Evolutionary conservation across 148 eudicot genomes (phyloP), one percentile per base, ranked within the genome.

Genomic region (Euryodendron excelsum): DNA sequence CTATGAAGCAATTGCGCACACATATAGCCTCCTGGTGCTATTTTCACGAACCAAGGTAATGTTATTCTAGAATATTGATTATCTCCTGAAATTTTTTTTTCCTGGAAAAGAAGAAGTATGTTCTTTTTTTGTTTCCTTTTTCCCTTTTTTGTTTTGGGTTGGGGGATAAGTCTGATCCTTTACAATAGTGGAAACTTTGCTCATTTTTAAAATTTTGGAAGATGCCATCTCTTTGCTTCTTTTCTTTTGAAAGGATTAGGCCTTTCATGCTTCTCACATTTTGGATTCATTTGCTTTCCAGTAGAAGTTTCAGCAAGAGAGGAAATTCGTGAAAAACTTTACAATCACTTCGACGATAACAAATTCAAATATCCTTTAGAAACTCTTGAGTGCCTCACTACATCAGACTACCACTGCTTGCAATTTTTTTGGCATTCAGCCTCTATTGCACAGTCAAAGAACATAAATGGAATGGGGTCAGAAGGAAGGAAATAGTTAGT

Each of bases 1-100:
- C 67, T 89, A 81, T 82, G 92, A 89, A 85, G 92, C 92, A 73
- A 87, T 89, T 73, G 88, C 92, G 41, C 90, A 89, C 76, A 87
- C 90, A 37, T 89, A 89, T 86, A 87, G 90, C 56, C 83, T 89
- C 74, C 87, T 85, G 82, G 63, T 87, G 78, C 73, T 89, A 66
- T 89, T 85, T 80, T 81, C 92, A 69, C 87, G 87, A 59, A 83
- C 84, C 79, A 89, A 87, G 90, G 92, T 89, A 72, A 34, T 78
- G 30, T 64, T 17, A 2, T 68, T 69, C 27, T 36, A 44, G 14
- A 28, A 34, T 25, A 34, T 4, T 76, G 55, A 44, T 44, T 5
- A 52, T 74, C 53, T 58, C 31, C 12, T 63, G 27, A 39, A 12
- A 9, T 44, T 61, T 61, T 10, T 31, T 12, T 63, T 5, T 4